Percentiles rank a stretch among this genome's conserved stretches.
These are phyloP conservation scores for Neurospora africana DNA, from an alignment of 495 filamentous ascomycete genomes.

Conservation along the genomic window DNA sequence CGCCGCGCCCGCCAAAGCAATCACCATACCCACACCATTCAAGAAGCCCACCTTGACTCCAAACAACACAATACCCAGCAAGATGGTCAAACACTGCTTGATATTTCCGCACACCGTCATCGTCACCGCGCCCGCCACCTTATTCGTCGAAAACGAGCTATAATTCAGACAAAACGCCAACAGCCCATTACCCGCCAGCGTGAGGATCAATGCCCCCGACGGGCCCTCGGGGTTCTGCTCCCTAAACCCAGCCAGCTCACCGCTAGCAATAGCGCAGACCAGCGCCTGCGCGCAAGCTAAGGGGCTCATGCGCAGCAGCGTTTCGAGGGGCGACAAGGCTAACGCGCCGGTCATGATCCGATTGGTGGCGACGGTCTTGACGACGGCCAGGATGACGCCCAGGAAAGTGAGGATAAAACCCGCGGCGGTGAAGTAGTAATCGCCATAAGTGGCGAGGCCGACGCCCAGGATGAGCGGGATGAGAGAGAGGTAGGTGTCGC, in stretches of 20 bases:
- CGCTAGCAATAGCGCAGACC: conserved; percentile 36
- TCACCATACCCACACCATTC: conserved; percentile 35
- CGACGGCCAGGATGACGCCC: conserved; percentile 41
- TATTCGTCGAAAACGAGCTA: conserved; percentile 45
- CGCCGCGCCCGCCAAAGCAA: conserved; percentile 37
- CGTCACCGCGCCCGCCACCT: conserved; percentile 44
- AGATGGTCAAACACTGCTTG: conserved; percentile 49
- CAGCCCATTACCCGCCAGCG: conserved; percentile 36
- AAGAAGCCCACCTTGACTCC: conserved; percentile 34
- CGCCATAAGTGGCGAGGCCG: conserved; percentile 44
- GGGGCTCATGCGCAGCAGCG: conserved; percentile 46
- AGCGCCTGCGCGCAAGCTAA: conserved; percentile 42
- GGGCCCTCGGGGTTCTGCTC: conserved; percentile 6
- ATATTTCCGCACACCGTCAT: conserved; percentile 49
- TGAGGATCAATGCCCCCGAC: conserved; percentile 10
- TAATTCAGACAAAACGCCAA: conserved; percentile 46
- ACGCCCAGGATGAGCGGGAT: conserved; percentile 48
- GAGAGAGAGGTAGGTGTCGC: conserved; percentile 43
- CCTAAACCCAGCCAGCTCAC: conserved; percentile 30
- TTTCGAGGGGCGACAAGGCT: conserved; percentile 40
- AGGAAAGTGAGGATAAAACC: conserved; percentile 44
- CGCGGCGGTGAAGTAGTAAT: conserved; percentile 44
- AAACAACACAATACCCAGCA: conserved; percentile 43
- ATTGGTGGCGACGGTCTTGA: conserved; percentile 50
- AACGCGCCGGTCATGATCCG: conserved; percentile 44